These are phyloP conservation scores for Rhizopogon salebrosus DNA, from an alignment of 768 basidiomycete species.

Conservation along the genomic window DNA sequence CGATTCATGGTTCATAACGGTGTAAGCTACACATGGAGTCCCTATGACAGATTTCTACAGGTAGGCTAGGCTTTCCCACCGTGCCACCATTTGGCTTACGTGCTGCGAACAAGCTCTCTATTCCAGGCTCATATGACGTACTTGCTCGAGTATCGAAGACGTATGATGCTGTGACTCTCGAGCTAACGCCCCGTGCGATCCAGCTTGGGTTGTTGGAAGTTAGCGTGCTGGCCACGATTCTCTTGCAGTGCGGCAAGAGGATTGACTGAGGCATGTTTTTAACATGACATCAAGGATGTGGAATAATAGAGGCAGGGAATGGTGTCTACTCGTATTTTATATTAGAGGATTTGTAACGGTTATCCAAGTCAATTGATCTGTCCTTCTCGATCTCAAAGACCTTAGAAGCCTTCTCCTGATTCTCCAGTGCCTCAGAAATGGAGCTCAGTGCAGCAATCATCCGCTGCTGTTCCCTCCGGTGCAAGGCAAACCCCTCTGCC, in stretches of 20 bases:
- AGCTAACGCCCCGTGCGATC: slow-evolving; percentile 51
- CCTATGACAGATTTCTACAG: slow-evolving; percentile 47
- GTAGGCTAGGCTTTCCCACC: slow-evolving; percentile 30
- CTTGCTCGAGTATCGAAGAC: slow-evolving; percentile 47
- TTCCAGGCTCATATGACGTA: slow-evolving; percentile 32
- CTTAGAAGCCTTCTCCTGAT: neutral
- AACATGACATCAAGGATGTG: no score
- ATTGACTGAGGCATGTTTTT: slow-evolving; percentile 39
- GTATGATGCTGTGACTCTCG: slow-evolving; percentile 42
- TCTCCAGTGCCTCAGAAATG: neutral
- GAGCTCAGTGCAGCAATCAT: neutral
- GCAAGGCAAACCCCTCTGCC: neutral
- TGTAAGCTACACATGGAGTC: slow-evolving; percentile 50
- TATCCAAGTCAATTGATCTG: no score
- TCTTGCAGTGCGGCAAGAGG: slow-evolving; percentile 58
- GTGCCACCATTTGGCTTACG: neutral
- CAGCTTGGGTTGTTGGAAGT: slow-evolving; percentile 50
- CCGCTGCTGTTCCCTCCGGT: neutral
- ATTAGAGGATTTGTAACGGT: no score
- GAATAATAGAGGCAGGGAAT: neutral
- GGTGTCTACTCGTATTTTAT: neutral
- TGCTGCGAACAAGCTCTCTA: slow-evolving; percentile 39
- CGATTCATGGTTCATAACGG: slow-evolving; percentile 51
- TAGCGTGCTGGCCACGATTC: slow-evolving; percentile 43
- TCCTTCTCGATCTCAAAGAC: neutral